These are phyloP conservation scores for Hordeum pubiflorum DNA, from an alignment of 202 grass and related monocot species.

Conservation along the genomic window DNA sequence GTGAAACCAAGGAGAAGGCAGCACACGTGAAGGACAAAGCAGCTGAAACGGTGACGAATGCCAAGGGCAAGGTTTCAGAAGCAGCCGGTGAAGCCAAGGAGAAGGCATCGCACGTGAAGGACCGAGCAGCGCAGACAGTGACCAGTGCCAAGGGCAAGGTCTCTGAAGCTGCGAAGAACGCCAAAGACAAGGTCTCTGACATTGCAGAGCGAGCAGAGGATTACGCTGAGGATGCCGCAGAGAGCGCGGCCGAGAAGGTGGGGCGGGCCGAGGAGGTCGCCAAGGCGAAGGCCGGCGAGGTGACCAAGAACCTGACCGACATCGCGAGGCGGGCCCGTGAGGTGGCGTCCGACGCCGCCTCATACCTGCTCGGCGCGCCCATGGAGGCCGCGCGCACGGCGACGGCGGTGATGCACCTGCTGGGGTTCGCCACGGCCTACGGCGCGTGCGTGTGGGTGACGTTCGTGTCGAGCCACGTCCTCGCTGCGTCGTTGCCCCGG, in stretches of 20 bases:
- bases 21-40: neutral
- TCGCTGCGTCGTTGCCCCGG: slow-evolving; percentile 39
- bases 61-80: slow-evolving; percentile 17
- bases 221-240: slow-evolving; percentile 4
- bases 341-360: slow-evolving; percentile 42
- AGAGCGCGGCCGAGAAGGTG: slow-evolving; percentile 13
- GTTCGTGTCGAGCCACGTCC: slow-evolving; percentile 69
- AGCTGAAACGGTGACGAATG: neutral
- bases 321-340: slow-evolving; percentile 41
- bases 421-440: slow-evolving; percentile 55
- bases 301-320: slow-evolving; percentile 47
- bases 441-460: slow-evolving; percentile 76
- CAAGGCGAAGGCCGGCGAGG: slow-evolving; percentile 24
- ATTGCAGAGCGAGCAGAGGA: slow-evolving; percentile 31
- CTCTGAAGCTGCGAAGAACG: neutral
- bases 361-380: slow-evolving; percentile 20
- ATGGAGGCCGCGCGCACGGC: slow-evolving; percentile 23
- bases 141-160: slow-evolving; percentile 22
- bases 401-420: slow-evolving; percentile 46
- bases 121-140: neutral
- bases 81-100: slow-evolving; percentile 15
- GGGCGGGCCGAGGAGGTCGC: slow-evolving; percentile 20
- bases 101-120: neutral
- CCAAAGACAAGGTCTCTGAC: slow-evolving; percentile 23
- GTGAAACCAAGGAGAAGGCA: slow-evolving; percentile 16